These are phyloP conservation scores for Fusarium verrucosum DNA, from an alignment of 2,329 filamentous ascomycete species.

Conservation along the genomic window DNA sequence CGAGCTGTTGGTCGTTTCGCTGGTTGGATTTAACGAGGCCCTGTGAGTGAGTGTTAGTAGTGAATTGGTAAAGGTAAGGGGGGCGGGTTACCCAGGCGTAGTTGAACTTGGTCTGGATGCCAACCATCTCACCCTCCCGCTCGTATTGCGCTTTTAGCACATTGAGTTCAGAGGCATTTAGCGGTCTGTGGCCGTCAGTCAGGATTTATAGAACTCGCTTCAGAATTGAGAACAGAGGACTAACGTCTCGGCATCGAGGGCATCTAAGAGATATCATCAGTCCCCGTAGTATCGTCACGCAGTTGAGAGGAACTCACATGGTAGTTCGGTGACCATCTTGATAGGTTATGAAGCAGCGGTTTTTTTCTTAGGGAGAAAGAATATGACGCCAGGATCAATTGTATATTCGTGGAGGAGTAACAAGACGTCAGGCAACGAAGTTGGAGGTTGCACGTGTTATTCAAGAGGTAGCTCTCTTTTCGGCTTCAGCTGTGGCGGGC, in stretches of 20 bases:
- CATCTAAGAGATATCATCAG: constrained; percentile 68
- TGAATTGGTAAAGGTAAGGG: neutral
- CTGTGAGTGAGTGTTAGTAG: constrained; percentile 48
- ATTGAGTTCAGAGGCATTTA: constrained; percentile 90
- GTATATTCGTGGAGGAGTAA: constrained; percentile 1
- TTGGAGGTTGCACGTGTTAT: constrained; percentile 21
- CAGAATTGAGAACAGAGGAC: constrained; percentile 40
- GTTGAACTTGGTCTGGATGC: constrained; percentile 99
- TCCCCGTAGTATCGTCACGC: neutral
- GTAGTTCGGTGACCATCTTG: constrained; percentile 60
- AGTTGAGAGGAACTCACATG: constrained; percentile 55
- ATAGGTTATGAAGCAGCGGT: neutral
- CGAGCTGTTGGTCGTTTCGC: constrained; percentile 89
- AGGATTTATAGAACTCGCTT: constrained; percentile 4
- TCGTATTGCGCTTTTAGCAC: constrained; percentile 95
- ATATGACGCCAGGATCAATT: neutral
- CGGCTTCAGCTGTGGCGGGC: constrained; percentile 38
- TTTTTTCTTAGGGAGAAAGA: neutral
- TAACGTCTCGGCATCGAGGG: constrained; percentile 95
- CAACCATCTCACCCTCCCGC: constrained; percentile 96
- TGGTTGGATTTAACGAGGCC: constrained; percentile 92
- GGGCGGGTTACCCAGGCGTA: constrained; percentile 84
- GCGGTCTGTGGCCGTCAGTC: constrained; percentile 65
- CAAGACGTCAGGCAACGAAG: neutral
- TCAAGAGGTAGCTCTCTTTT: constrained; percentile 30